Evolutionary conservation across 1,284 basidiomycete species (phyloP).

Genomic region (Irpex sp.): DNA sequence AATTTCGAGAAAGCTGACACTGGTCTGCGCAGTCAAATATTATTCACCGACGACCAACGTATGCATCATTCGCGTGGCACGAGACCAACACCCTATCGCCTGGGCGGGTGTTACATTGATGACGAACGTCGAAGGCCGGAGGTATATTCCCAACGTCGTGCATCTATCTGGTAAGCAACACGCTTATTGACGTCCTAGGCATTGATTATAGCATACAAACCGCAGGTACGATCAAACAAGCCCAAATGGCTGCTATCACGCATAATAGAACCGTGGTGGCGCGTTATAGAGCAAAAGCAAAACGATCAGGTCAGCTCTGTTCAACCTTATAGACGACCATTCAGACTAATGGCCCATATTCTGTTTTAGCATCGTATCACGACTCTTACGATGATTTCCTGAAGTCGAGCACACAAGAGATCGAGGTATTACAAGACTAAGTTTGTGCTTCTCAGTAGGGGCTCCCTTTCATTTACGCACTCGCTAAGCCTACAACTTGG

Average conservation of each 20-base stretch:
- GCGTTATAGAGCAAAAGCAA: constrained; percentile 49
- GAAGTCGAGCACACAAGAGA: constrained; percentile 52
- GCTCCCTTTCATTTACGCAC: neutral
- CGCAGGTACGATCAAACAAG: constrained; percentile 76
- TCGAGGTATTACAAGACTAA: constrained; percentile 62
- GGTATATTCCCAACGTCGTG: constrained; percentile 65
- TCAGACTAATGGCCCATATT: neutral
- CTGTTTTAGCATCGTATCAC: constrained; percentile 41
- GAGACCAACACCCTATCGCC: constrained; percentile 70
- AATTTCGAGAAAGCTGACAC: neutral
- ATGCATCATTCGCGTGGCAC: constrained; percentile 74
- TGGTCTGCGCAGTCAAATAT: constrained; percentile 68
- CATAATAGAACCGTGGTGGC: constrained; percentile 71
- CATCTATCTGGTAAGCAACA: constrained; percentile 63
- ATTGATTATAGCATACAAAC: neutral
- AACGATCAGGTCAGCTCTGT: constrained; percentile 44
- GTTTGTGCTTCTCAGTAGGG: too few relatives aligned
- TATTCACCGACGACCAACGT: constrained; percentile 75
- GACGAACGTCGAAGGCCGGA: constrained; percentile 51
- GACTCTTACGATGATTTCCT: constrained; percentile 60
- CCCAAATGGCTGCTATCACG: constrained; percentile 67
- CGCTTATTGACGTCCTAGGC: neutral
- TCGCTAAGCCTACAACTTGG: constrained; percentile 14
- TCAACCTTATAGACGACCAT: constrained; percentile 6
- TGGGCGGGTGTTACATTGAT: constrained; percentile 73